These are phyloP conservation scores for Suillus luteus DNA, from an alignment of 768 basidiomycete species.

Conservation along the genomic window DNA sequence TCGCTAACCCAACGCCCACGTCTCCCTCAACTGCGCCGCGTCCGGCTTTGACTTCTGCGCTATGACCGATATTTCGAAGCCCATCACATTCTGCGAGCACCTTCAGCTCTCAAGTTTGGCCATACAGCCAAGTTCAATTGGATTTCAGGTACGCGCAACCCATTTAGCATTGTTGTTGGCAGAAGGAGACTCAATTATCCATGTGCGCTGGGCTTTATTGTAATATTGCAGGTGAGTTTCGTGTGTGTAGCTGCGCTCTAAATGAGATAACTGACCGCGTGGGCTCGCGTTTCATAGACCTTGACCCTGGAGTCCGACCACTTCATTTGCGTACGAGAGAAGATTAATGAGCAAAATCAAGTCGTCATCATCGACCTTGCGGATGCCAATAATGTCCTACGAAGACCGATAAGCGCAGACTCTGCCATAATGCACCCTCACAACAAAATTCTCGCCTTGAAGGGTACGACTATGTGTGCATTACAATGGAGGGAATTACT, in stretches of 20 bases:
- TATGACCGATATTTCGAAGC: constrained; percentile 50
- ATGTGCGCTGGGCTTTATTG: constrained; percentile 31
- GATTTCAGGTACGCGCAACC: constrained; percentile 79
- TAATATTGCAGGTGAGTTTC: constrained; percentile 23
- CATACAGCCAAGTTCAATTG: constrained; percentile 94
- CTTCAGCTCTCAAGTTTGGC: constrained; percentile 94
- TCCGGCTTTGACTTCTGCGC: constrained; percentile 16
- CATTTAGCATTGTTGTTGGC: constrained; percentile 14
- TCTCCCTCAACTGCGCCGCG: constrained; percentile 21
- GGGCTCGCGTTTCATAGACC: constrained; percentile 50
- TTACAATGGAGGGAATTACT: constrained; percentile 5
- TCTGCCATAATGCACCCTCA: constrained; percentile 98
- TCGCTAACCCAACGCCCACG: constrained; percentile 27
- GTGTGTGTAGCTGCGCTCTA: background rate
- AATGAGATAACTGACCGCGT: constrained; percentile 1
- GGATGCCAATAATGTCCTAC: constrained; percentile 96
- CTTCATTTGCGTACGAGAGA: constrained; percentile 97
- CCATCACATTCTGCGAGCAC: constrained; percentile 88
- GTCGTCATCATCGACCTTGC: constrained; percentile 98
- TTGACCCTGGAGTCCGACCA: constrained; percentile 97
- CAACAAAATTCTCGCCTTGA: constrained; percentile 95
- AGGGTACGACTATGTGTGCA: constrained; percentile 50
- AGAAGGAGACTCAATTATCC: constrained; percentile 6
- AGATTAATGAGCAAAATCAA: constrained; percentile 92
- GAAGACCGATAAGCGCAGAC: constrained; percentile 96